Percentiles rank a stretch among this genome's conserved stretches.
These are phyloP conservation scores for Spinellus fusiger DNA, from an alignment of 192 early-diverging fungal species.

Conservation along the genomic window DNA sequence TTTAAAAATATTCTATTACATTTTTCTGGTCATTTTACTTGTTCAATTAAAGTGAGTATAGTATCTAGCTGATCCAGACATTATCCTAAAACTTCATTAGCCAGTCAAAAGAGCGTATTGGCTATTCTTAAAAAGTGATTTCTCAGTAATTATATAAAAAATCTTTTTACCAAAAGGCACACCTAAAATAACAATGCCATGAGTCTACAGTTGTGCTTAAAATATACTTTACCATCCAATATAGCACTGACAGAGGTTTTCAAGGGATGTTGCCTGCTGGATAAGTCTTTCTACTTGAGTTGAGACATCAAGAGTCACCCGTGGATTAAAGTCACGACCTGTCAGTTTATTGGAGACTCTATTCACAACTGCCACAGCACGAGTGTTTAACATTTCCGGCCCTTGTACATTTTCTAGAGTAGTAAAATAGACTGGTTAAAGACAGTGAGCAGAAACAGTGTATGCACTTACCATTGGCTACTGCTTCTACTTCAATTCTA, in stretches of 20 bases:
- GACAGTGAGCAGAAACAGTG: background rate
- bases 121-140: no score
- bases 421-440: background rate
- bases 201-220: background rate
- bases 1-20: no score
- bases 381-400: constrained; percentile 55
- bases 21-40: no score
- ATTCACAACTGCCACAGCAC: constrained; percentile 79
- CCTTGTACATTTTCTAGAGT: constrained; percentile 47
- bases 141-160: no score
- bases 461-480: constrained; percentile 18
- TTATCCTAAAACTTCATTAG: no score
- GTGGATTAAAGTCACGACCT: constrained; percentile 86
- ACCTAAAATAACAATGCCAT: background rate
- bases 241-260: constrained; percentile 83
- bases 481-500: constrained; percentile 40
- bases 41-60: no score
- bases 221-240: constrained; percentile 50
- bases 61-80: no score
- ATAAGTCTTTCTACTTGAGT: constrained; percentile 89
- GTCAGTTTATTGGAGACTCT: constrained; percentile 91
- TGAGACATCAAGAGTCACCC: constrained; percentile 68
- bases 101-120: no score
- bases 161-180: constrained; percentile 15
- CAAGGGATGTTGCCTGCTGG: constrained; percentile 79